These are phyloP conservation scores for Phytophthora sojae DNA, from an alignment of 352 stramenopile genomes.

Conservation along the genomic window DNA sequence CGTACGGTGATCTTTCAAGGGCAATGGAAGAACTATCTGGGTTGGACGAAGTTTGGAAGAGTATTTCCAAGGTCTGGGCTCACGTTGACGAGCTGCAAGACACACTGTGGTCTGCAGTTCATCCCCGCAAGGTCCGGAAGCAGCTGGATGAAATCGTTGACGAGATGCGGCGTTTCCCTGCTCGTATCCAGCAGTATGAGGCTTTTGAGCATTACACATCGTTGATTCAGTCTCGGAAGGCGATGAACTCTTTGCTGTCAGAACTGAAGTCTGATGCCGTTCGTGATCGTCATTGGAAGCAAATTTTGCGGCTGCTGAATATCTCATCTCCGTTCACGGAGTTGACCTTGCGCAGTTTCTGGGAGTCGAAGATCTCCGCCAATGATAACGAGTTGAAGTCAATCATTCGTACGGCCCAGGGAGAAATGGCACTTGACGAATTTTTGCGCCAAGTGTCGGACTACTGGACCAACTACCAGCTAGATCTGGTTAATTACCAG, in stretches of 20 bases:
- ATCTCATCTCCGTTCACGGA: conserved; percentile 94
- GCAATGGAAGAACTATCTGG: conserved; percentile 94
- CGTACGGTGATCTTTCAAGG: conserved; percentile 70
- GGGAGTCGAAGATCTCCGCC: conserved; percentile 94
- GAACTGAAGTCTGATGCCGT: conserved; percentile 99
- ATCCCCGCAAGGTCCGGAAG: conserved; percentile 96
- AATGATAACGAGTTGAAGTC: conserved; percentile 96
- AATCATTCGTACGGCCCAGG: conserved; percentile 98
- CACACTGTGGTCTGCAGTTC: conserved; percentile 93
- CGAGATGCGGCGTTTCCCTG: conserved; percentile 95
- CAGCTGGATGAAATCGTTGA: conserved; percentile 97
- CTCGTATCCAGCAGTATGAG: conserved; percentile 98
- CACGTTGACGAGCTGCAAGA: conserved; percentile 94
- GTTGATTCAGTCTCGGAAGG: conserved; percentile 94
- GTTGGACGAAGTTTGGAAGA: conserved; percentile 98
- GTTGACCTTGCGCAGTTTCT: conserved; percentile 97
- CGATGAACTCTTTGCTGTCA: conserved; percentile 94
- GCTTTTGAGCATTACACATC: conserved; percentile 95
- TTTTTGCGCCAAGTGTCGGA: conserved; percentile 97
- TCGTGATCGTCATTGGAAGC: conserved; percentile 99
- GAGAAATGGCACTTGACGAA: conserved; percentile 99
- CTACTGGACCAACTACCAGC: conserved; percentile 90
- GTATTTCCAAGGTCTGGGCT: conserved; percentile 90
- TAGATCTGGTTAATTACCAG: conserved; percentile 94
- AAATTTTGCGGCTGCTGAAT: conserved; percentile 95